Evolutionary conservation across 106 monocot genomes (phyloP).

Genomic region (Cymbidium sinense): DNA sequence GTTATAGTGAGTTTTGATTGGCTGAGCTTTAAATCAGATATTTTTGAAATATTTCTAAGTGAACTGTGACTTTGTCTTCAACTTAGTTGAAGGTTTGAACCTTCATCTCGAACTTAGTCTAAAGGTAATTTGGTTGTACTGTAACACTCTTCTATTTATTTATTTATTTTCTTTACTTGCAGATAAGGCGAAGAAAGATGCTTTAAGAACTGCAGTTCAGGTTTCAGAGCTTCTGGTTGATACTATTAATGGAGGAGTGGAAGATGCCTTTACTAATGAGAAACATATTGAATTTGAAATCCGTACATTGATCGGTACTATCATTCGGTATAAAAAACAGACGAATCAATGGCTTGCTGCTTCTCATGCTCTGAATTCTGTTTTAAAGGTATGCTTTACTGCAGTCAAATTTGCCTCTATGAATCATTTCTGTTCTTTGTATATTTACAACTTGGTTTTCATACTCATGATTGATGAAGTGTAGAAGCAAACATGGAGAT

Average conservation of each 20-base stretch:
- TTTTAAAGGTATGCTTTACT: conserved; percentile 48
- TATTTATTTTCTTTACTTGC: conserved; percentile 6
- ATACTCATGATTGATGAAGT: background rate
- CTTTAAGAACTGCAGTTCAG: conserved; percentile 38
- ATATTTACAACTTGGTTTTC: background rate
- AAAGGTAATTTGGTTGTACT: too few species aligned
- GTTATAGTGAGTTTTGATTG: too few species aligned
- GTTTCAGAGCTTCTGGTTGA: conserved; percentile 80
- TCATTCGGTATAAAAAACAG: conserved; percentile 55
- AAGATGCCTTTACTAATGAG: conserved; percentile 68
- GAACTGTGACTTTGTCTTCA: too few species aligned
- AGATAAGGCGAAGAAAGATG: conserved; percentile 82
- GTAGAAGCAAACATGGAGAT: background rate
- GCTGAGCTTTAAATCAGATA: too few species aligned
- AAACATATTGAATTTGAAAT: conserved; percentile 74
- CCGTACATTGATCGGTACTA: conserved; percentile 48
- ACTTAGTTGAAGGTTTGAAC: too few species aligned
- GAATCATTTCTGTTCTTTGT: background rate
- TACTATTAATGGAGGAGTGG: conserved; percentile 64
- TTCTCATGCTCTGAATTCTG: conserved; percentile 62
- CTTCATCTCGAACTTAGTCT: too few species aligned
- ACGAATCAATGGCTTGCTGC: conserved; percentile 74
- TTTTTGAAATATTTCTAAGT: too few species aligned
- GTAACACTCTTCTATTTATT: background rate
- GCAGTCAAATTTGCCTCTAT: background rate